Conservation (phyloP, 208 protist genomes). For the Trypanosoma rangeli region DNA sequence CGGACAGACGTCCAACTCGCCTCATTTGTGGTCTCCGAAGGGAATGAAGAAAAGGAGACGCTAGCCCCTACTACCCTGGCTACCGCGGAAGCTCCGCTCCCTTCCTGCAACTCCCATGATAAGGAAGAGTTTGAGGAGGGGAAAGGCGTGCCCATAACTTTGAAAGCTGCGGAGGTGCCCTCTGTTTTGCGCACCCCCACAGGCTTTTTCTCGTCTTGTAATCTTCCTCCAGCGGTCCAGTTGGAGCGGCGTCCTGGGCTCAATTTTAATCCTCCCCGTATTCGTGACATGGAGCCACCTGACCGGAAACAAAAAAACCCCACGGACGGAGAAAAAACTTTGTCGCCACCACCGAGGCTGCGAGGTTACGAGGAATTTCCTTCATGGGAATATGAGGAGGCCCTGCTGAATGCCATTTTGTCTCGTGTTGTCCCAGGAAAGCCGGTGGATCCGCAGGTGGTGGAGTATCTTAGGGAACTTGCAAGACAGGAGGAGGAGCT, state of each 20-base stretch:
- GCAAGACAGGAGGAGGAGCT: slow-evolving; percentile 12
- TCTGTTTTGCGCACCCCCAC: not conserved
- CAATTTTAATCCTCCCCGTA: slow-evolving; percentile 17
- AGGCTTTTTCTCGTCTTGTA: no score
- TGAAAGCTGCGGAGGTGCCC: not conserved
- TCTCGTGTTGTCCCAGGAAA: slow-evolving; percentile 1
- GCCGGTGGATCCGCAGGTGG: slow-evolving; percentile 5
- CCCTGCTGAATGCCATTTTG: slow-evolving; percentile 7
- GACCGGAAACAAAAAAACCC: not conserved
- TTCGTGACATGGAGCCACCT: slow-evolving; percentile 23
- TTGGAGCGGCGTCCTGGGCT: slow-evolving; percentile 8
- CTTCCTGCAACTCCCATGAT: not conserved
- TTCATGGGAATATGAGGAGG: slow-evolving; percentile 14
- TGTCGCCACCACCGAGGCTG: not conserved
- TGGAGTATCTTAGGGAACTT: slow-evolving; percentile 13
- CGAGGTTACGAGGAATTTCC: slow-evolving; percentile 2
- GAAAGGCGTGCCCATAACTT: not conserved
- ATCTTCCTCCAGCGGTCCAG: not conserved
- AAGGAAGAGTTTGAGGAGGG: not conserved
- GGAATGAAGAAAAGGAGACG: not conserved
- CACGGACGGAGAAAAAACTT: not conserved
- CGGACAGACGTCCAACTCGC: not conserved
- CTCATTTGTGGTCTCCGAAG: not conserved
- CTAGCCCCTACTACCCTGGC: not conserved
- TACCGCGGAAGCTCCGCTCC: not conserved